These are phyloP conservation scores for Auriscalpium vulgare DNA, from an alignment of 768 basidiomycete species.

Conservation along the genomic window DNA sequence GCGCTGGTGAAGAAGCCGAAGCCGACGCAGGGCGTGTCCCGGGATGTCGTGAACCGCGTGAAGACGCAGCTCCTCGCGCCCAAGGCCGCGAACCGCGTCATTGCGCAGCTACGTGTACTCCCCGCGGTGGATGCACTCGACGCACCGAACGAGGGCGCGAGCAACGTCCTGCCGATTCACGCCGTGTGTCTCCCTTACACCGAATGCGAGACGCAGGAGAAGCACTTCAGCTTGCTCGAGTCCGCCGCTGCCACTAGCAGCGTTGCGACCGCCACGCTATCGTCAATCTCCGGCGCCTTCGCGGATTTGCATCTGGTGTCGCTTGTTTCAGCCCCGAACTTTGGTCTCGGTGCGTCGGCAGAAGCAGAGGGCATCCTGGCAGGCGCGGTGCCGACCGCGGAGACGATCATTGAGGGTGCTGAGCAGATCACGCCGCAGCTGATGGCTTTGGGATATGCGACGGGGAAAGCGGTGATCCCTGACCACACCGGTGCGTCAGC, in stretches of 20 bases:
- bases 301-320: slow-evolving; percentile 55
- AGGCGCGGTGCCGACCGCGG: slow-evolving; percentile 69
- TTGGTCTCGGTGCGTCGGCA: slow-evolving; percentile 73
- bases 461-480: slow-evolving; percentile 53
- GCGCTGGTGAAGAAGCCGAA: slow-evolving; percentile 11
- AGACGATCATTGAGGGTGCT: slow-evolving; percentile 61
- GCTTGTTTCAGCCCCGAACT: slow-evolving; percentile 49
- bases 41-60: slow-evolving; percentile 50
- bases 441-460: slow-evolving; percentile 71
- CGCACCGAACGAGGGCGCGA: slow-evolving; percentile 29
- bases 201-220: slow-evolving; percentile 53
- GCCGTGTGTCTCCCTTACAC: slow-evolving; percentile 64
- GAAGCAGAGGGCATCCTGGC: slow-evolving; percentile 58
- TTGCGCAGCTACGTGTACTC: slow-evolving; percentile 58
- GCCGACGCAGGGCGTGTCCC: slow-evolving; percentile 32
- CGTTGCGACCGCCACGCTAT: slow-evolving; percentile 41
- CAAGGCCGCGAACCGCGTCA: slow-evolving; percentile 62
- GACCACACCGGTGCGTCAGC: slow-evolving; percentile 49
- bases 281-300: slow-evolving; percentile 42
- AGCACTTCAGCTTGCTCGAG: slow-evolving; percentile 47
- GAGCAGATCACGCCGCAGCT: slow-evolving; percentile 68
- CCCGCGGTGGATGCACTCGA: slow-evolving; percentile 35
- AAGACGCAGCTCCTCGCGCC: slow-evolving; percentile 61
- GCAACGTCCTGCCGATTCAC: slow-evolving; percentile 47
- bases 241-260: slow-evolving; percentile 17